Evolutionary conservation across 306 rosid genomes (phyloP).

Genomic region (Dalbergia cochinchinensis): DNA sequence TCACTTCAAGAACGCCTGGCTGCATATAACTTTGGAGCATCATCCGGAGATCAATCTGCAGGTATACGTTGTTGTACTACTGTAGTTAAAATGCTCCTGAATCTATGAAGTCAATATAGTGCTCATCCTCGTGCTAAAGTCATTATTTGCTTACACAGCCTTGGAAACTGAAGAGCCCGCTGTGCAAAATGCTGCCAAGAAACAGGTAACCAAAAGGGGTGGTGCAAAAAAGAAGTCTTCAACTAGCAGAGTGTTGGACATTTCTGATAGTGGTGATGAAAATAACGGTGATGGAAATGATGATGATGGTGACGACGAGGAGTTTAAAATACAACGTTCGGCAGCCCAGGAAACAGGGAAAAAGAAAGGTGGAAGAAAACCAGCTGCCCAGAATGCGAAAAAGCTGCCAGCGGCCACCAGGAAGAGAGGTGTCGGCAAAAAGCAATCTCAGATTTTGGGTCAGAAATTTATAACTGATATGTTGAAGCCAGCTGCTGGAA

Average conservation of each 20-base stretch:
- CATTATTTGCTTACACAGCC: constrained; percentile 40
- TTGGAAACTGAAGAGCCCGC: constrained; percentile 65
- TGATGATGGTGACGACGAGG: constrained; percentile 40
- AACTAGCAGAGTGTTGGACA: constrained; percentile 47
- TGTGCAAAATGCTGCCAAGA: constrained; percentile 59
- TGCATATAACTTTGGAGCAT: constrained; percentile 78
- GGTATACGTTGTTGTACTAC: constrained; percentile 49
- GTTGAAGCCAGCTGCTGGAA: constrained; percentile 68
- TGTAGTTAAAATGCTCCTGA: constrained; percentile 10
- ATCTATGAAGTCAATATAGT: neutral
- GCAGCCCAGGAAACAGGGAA: constrained; percentile 49
- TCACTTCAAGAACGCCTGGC: constrained; percentile 95
- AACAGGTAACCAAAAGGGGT: constrained; percentile 54
- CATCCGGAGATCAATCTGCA: constrained; percentile 69
- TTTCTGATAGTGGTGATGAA: constrained; percentile 49
- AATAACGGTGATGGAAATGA: neutral
- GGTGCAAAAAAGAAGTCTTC: constrained; percentile 64
- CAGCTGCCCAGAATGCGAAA: constrained; percentile 61
- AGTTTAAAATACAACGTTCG: constrained; percentile 49
- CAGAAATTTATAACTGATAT: constrained; percentile 78
- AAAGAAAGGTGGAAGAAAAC: constrained; percentile 72
- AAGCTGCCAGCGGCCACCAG: constrained; percentile 15
- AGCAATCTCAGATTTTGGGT: constrained; percentile 55
- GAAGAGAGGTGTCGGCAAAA: constrained; percentile 59
- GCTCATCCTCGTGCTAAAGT: neutral